These are phyloP conservation scores for Nicotiana noctiflora DNA, from an alignment of 257 asterid species.

Conservation along the genomic window DNA sequence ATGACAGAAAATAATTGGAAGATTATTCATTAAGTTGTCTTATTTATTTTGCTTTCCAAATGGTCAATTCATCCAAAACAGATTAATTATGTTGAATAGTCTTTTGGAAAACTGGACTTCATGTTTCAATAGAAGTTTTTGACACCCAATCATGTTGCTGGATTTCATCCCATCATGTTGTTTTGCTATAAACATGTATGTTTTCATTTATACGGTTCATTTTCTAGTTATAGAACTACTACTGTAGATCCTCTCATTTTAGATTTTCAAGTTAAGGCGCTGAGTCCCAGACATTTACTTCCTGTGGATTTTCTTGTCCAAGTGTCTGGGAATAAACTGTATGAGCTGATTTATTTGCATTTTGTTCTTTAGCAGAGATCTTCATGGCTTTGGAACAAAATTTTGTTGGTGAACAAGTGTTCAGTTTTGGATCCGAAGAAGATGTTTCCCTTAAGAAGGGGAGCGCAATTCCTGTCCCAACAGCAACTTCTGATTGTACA, in stretches of 20 bases:
- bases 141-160: neutral
- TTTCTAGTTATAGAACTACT: neutral
- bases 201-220: neutral
- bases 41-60: neutral
- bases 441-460: slow-evolving; percentile 34
- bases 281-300: neutral
- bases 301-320: neutral
- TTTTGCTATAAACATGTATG: neutral
- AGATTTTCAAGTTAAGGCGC: neutral
- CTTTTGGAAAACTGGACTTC: neutral
- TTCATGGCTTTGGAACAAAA: slow-evolving; percentile 47
- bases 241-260: neutral
- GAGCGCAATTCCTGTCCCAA: slow-evolving; percentile 26
- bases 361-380: slow-evolving; percentile 43
- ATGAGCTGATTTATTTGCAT: neutral
- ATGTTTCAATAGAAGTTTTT: neutral
- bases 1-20: neutral
- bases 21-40: neutral
- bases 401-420: slow-evolving; percentile 29
- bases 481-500: slow-evolving; percentile 32
- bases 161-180: neutral
- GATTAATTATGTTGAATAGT: neutral
- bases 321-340: neutral
- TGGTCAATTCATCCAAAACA: neutral
- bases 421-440: slow-evolving; percentile 32